A percentile compares a stretch with the other conserved stretches of the same genome.
These are phyloP conservation scores for Gaeumannomyces tritici DNA, from an alignment of 2,329 filamentous ascomycete genomes.

Conservation along the genomic window DNA sequence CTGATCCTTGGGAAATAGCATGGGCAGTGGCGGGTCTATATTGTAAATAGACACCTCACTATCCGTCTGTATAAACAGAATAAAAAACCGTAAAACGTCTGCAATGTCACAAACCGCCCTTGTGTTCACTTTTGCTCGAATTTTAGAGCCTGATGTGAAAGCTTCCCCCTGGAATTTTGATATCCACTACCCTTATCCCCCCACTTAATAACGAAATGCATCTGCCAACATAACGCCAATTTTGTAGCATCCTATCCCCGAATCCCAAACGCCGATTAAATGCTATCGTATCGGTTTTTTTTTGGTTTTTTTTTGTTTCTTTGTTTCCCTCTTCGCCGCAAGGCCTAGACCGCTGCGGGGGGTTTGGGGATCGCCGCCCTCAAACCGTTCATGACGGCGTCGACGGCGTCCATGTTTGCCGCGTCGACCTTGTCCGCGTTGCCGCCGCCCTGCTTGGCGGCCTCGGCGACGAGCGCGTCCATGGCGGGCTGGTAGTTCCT, in stretches of 20 bases:
- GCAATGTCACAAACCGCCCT: not conserved
- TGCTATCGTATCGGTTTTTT: not conserved
- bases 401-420: slow-evolving; percentile 76
- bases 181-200: not conserved
- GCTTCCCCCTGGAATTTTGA: not conserved
- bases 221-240: not conserved
- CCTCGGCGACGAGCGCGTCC: slow-evolving; percentile 55
- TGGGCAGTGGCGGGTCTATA: not conserved
- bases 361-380: slow-evolving; percentile 34
- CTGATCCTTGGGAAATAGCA: not conserved
- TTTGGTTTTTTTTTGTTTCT: not conserved
- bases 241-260: not conserved
- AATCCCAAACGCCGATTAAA: not conserved
- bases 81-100: not conserved
- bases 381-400: slow-evolving; percentile 61
- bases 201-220: not conserved
- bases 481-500: slow-evolving; percentile 85
- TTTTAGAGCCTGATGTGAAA: not conserved
- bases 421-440: slow-evolving; percentile 59
- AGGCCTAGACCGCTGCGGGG: slow-evolving; percentile 16
- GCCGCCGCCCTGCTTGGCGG: slow-evolving; percentile 45
- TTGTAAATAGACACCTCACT: not conserved
- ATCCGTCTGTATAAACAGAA: not conserved
- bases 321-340: not conserved
- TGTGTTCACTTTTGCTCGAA: slow-evolving; percentile 2